Evolutionary conservation across 345 rosid genomes (phyloP).

Genomic region (Rubroshorea leprosula): DNA sequence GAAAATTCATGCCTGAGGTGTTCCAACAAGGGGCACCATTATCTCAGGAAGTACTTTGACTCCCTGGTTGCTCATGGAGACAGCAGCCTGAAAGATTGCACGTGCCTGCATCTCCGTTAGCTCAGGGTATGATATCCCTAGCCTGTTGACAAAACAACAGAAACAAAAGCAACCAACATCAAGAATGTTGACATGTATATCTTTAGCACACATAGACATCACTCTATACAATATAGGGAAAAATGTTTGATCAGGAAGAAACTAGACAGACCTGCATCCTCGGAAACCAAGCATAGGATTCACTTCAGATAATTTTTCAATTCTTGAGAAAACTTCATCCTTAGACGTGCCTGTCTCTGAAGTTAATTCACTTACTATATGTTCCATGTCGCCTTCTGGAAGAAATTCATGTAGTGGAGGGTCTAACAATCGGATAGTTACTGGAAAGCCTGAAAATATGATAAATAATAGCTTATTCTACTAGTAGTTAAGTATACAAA

Average conservation of each 20-base stretch:
- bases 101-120: conserved; percentile 93
- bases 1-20: conserved; percentile 55
- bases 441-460: conserved; percentile 66
- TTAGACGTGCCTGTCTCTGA: conserved; percentile 57
- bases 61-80: conserved; percentile 64
- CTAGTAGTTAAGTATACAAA: too few relatives aligned
- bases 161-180: too few relatives aligned
- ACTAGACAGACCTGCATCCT: conserved; percentile 87
- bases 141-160: conserved; percentile 36
- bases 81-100: conserved; percentile 88
- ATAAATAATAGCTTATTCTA: too few relatives aligned
- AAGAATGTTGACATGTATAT: too few relatives aligned
- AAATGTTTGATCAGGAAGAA: neutral
- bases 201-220: too few relatives aligned
- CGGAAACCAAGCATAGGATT: conserved; percentile 99
- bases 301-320: conserved; percentile 91
- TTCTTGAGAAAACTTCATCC: conserved; percentile 70
- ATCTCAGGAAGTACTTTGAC: conserved; percentile 81
- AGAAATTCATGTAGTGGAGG: conserved; percentile 99
- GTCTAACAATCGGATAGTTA: conserved; percentile 84
- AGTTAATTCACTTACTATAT: conserved; percentile 62
- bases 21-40: conserved; percentile 97
- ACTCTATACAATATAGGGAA: neutral
- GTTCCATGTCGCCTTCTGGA: conserved; percentile 83
- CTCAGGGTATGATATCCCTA: conserved; percentile 91